Conservation (phyloP, 305 asterid species). For the Euphrasia arctica region DNA sequence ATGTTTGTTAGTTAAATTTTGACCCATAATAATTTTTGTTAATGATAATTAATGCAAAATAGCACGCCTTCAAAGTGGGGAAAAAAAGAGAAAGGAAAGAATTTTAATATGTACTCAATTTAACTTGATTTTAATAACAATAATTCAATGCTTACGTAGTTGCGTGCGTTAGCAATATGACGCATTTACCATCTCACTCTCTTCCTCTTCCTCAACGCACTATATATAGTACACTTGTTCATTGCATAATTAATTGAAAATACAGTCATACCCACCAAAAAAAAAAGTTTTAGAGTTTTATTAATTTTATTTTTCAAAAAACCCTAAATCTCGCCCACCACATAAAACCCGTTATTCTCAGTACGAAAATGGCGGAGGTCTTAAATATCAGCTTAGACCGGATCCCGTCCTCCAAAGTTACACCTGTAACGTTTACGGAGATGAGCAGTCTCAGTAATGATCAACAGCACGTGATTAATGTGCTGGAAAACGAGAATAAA, state of each 20-base stretch:
- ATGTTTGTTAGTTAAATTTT: no score
- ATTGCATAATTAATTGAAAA: no score
- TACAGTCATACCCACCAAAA: background rate
- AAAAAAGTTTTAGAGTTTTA: no score
- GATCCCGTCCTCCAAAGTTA: constrained; percentile 28
- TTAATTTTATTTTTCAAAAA: background rate
- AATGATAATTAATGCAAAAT: no score
- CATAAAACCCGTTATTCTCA: background rate
- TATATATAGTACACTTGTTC: no score
- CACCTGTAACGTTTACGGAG: constrained; percentile 18
- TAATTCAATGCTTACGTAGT: background rate
- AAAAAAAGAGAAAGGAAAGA: no score
- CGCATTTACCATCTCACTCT: background rate
- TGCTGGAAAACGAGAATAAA: background rate
- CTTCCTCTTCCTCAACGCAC: background rate
- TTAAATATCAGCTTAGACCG: background rate
- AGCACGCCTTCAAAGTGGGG: no score
- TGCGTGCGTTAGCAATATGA: background rate
- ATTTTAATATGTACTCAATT: no score
- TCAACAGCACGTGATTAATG: constrained; percentile 13
- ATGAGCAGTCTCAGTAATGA: constrained; percentile 3
- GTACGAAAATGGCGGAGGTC: constrained; percentile 23
- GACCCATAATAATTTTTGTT: no score
- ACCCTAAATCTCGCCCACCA: background rate
- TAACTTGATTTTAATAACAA: no score